Percentiles rank a stretch among this genome's conserved stretches.
Conservation (phyloP, 1,139 yeast genomes). For the Magnusiomyces tetraspermus region DNA sequence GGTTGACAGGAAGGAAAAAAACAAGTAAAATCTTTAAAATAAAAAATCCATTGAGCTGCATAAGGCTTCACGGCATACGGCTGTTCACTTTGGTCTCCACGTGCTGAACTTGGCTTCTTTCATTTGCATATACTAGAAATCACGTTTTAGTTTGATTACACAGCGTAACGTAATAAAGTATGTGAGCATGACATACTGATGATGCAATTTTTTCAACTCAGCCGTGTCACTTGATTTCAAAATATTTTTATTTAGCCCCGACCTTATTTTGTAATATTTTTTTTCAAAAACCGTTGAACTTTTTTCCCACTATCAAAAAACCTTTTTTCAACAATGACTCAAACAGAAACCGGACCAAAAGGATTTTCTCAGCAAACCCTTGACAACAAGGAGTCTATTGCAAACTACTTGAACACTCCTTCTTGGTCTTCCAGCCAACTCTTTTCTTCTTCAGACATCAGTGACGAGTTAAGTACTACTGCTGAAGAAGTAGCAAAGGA, state of each 20-base stretch:
- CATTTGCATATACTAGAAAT: not conserved
- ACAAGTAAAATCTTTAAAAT: not conserved
- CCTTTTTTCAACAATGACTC: not conserved
- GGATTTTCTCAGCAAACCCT: constrained; percentile 12
- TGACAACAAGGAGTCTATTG: constrained; percentile 16
- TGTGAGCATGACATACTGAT: no score
- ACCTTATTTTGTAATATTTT: no score
- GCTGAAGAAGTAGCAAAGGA: not conserved
- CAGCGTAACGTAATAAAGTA: no score
- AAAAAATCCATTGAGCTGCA: not conserved
- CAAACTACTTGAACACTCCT: constrained; percentile 19
- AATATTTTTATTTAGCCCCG: no score
- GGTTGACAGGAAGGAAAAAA: not conserved
- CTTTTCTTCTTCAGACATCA: not conserved
- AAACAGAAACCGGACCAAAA: not conserved
- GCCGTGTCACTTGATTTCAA: no score
- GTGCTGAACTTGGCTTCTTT: not conserved
- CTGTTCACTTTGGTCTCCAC: not conserved
- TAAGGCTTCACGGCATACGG: not conserved
- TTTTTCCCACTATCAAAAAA: not conserved
- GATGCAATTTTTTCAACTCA: no score
- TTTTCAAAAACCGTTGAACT: not conserved
- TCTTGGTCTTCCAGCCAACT: constrained; percentile 26
- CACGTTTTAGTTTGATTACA: no score
- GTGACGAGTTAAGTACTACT: not conserved